Conservation (phyloP, 345 rosid species). For the Salix udensis region DNA sequence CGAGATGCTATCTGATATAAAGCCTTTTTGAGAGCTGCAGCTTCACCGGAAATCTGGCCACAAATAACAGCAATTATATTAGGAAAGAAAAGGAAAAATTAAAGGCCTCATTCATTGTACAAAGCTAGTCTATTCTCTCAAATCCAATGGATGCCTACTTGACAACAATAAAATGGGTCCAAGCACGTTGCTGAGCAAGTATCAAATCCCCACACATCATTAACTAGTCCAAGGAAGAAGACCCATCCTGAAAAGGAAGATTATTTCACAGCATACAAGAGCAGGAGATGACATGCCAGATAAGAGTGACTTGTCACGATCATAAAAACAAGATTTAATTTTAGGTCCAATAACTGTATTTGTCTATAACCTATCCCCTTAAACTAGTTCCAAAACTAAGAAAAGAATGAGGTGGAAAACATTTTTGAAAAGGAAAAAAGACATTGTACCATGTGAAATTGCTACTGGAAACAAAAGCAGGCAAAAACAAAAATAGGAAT, state of each 20-base stretch:
- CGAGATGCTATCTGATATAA: conserved; percentile 72
- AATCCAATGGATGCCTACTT: neutral
- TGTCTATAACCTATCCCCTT: neutral
- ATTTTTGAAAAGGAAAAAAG: neutral
- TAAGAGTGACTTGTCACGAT: neutral
- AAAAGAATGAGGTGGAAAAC: neutral
- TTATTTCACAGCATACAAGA: neutral
- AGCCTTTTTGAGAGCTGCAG: conserved; percentile 75
- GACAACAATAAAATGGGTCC: neutral
- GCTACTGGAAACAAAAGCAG: neutral
- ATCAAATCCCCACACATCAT: neutral
- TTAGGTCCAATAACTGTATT: too few species aligned
- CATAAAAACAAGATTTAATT: too few species aligned
- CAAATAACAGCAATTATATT: neutral
- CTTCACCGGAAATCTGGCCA: conserved; percentile 77
- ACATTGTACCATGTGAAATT: neutral
- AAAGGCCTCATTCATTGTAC: neutral
- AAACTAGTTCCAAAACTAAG: neutral
- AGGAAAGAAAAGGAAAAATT: neutral
- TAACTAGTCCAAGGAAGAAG: neutral
- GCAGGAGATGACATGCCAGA: neutral
- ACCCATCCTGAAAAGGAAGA: neutral
- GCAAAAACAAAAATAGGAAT: neutral
- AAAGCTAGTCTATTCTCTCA: neutral
- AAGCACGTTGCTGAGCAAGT: neutral